Evolutionary conservation across 1,284 basidiomycete species (phyloP).

Genomic region (Exobasidium rhododendri): DNA sequence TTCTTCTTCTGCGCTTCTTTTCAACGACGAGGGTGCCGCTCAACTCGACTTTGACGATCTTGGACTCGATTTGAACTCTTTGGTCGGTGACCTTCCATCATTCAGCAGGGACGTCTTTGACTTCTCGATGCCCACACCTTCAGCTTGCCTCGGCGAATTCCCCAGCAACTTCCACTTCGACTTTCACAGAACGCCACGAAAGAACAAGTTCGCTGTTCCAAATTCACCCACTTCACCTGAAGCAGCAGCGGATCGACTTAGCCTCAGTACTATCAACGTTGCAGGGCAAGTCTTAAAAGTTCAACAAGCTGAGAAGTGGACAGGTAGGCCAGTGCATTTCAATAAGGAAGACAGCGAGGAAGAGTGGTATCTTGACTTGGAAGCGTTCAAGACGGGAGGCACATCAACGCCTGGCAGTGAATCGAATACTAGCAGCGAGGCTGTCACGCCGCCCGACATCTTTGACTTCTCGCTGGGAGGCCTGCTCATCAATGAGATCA

Average conservation of each 20-base stretch:
- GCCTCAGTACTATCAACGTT: neutral
- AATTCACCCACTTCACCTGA: neutral
- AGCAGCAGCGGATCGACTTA: neutral
- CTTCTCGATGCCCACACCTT: neutral
- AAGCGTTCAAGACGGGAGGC: neutral
- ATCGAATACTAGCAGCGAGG: neutral
- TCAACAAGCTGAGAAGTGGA: neutral
- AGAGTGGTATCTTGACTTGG: neutral
- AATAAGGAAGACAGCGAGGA: neutral
- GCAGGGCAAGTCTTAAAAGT: neutral
- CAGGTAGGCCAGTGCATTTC: neutral
- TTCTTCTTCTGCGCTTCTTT: neutral
- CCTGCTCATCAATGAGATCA: neutral
- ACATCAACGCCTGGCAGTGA: neutral
- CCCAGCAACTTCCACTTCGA: neutral
- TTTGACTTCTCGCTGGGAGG: neutral
- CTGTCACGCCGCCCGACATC: neutral
- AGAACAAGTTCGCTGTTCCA: neutral
- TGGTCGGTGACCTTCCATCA: neutral
- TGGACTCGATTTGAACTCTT: neutral
- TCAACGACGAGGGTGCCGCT: neutral
- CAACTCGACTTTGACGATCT: constrained; percentile 7
- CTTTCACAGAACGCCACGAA: neutral
- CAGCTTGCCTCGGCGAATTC: neutral
- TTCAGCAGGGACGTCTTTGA: neutral